Evolutionary conservation across 345 rosid species (phyloP).

Genomic region (Kandelia obovata): DNA sequence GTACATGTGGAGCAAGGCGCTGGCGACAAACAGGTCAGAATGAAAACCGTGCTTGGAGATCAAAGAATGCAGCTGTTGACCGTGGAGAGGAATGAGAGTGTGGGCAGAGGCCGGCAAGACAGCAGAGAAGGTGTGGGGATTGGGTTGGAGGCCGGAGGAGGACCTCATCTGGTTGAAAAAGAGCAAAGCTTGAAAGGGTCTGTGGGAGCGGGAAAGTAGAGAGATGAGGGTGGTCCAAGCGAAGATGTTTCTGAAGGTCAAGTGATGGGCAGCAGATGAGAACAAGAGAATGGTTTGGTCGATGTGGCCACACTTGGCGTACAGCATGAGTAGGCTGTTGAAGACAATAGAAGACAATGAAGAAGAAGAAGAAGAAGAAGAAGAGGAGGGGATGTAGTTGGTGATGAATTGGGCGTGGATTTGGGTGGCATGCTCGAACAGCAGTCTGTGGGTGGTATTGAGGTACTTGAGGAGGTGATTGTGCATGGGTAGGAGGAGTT

Average conservation of each 20-base stretch:
- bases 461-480: too few relatives aligned
- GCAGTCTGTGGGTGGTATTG: too few relatives aligned
- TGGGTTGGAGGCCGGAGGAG: conserved; percentile 31
- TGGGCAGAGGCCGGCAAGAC: conserved; percentile 32
- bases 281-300: conserved; percentile 35
- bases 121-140: conserved; percentile 40
- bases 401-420: conserved; percentile 36
- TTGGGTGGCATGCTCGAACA: conserved; percentile 29
- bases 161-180: conserved; percentile 34
- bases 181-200: conserved; percentile 28
- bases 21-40: conserved; percentile 26
- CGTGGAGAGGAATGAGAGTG: conserved; percentile 13
- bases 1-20: conserved; percentile 33
- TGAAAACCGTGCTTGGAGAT: conserved; percentile 27
- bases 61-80: conserved; percentile 36
- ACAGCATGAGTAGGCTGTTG: conserved; percentile 44
- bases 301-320: conserved; percentile 42
- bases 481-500: too few relatives aligned
- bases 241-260: conserved; percentile 26
- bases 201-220: conserved; percentile 23
- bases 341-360: conserved; percentile 14
- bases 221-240: conserved; percentile 41
- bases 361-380: too few relatives aligned
- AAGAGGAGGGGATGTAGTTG: conserved; percentile 14
- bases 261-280: conserved; percentile 16